phyloP scores from a whole-genome alignment of 371 early-diverging fungal genomes.

The Entomophthora muscae region DNA sequence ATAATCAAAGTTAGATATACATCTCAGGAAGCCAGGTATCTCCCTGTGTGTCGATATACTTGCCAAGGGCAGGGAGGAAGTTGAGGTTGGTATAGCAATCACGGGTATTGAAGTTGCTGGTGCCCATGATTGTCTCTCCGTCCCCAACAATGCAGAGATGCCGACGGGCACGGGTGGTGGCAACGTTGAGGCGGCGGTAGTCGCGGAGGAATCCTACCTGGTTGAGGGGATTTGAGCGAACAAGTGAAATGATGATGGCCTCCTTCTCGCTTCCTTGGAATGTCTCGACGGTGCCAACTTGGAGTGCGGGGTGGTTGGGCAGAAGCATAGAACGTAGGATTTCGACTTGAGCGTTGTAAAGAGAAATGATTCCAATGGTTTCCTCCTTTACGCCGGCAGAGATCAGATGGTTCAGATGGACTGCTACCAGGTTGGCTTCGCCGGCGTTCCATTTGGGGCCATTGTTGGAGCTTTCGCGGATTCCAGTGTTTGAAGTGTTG shows the following conservation, averaged over 20 bases:
- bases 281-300: slow-evolving; percentile 63
- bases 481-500: slow-evolving; percentile 52
- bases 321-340: slow-evolving; percentile 1
- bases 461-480: slow-evolving; percentile 31
- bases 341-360: slow-evolving; percentile 63
- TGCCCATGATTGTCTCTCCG: no score
- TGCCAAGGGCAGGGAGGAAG: no score
- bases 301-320: background rate
- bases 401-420: slow-evolving; percentile 38
- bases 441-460: slow-evolving; percentile 37
- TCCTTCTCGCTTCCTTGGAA: slow-evolving; percentile 96
- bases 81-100: no score
- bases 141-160: slow-evolving; percentile 80
- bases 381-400: slow-evolving; percentile 34
- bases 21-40: no score
- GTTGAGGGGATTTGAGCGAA: slow-evolving; percentile 57
- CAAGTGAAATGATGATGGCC: slow-evolving; percentile 68
- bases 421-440: slow-evolving; percentile 45
- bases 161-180: slow-evolving; percentile 78
- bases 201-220: slow-evolving; percentile 89
- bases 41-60: no score
- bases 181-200: no score
- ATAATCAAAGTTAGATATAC: no score
- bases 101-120: no score
- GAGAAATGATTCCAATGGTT: slow-evolving; percentile 75